phyloP scores from a whole-genome alignment of 371 early-diverging fungal genomes.

The Mucor ambiguus region DNA sequence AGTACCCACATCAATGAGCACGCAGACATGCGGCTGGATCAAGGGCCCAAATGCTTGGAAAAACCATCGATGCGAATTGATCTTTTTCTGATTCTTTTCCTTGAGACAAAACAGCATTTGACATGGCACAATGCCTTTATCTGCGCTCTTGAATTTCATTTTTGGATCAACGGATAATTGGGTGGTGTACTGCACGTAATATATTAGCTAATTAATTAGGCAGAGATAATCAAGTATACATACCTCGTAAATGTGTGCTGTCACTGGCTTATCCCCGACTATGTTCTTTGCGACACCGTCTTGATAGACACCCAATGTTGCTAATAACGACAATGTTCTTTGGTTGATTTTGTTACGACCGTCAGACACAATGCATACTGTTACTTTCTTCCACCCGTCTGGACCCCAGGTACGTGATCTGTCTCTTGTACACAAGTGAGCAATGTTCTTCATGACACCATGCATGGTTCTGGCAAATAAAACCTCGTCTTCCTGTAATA shows the following conservation, averaged over 20 bases:
- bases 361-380: conserved; percentile 88
- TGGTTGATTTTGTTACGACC: conserved; percentile 72
- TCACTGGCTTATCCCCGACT: conserved; percentile 60
- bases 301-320: conserved; percentile 91
- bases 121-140: conserved; percentile 80
- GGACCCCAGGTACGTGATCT: conserved; percentile 85
- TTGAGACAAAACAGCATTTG: conserved; percentile 94
- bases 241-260: conserved; percentile 86
- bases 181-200: conserved; percentile 71
- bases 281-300: conserved; percentile 79
- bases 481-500: conserved; percentile 79
- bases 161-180: conserved; percentile 80
- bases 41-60: conserved; percentile 92
- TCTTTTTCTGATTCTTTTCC: conserved; percentile 89
- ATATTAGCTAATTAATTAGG: conserved; percentile 39
- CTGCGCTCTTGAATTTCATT: conserved; percentile 75
- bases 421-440: conserved; percentile 81
- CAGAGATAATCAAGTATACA: neutral
- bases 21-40: conserved; percentile 88
- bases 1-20: conserved; percentile 94
- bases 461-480: conserved; percentile 91
- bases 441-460: conserved; percentile 90
- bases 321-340: conserved; percentile 74
- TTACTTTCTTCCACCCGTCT: conserved; percentile 92
- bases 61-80: conserved; percentile 98